A percentile compares a stretch with the other conserved stretches of the same genome.
Conservation (phyloP, 176 grass and related monocot species). For the barley (Hordeum vulgare) region DNA sequence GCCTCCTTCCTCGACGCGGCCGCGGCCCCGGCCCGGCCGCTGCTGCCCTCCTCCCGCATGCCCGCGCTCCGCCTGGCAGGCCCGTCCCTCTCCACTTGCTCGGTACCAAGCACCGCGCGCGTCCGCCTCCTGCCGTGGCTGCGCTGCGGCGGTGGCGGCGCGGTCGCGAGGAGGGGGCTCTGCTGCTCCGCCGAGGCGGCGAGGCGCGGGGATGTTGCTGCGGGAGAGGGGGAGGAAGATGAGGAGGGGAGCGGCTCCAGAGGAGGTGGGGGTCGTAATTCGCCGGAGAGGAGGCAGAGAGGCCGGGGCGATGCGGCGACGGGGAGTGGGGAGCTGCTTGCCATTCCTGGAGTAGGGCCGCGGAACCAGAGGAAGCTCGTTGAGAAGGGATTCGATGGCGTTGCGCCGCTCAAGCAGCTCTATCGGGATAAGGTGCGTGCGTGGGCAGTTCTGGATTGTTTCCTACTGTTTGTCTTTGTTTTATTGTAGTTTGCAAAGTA, state of each 20-base stretch:
- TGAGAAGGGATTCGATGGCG: conserved; percentile 76
- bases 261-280: background rate
- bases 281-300: conserved; percentile 46
- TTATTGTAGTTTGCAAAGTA: background rate
- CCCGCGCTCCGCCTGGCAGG: conserved; percentile 22
- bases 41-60: conserved; percentile 24
- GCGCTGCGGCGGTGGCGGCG: background rate
- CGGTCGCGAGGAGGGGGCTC: conserved; percentile 24
- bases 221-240: background rate
- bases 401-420: conserved; percentile 83
- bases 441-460: background rate
- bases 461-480: background rate
- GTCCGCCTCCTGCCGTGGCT: background rate
- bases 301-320: conserved; percentile 24
- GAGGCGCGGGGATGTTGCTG: conserved; percentile 8
- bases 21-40: conserved; percentile 14
- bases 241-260: background rate
- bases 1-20: conserved; percentile 27
- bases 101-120: background rate
- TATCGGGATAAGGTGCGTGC: conserved; percentile 68
- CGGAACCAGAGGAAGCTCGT: conserved; percentile 81
- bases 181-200: conserved; percentile 26
- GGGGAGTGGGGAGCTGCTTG: conserved; percentile 58
- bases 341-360: conserved; percentile 70
- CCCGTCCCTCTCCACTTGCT: background rate